Percentiles rank a stretch among this genome's conserved stretches.
Conservation (phyloP, 202 grass and related monocot species). For the Bolboschoenoplectus hybrid region DNA sequence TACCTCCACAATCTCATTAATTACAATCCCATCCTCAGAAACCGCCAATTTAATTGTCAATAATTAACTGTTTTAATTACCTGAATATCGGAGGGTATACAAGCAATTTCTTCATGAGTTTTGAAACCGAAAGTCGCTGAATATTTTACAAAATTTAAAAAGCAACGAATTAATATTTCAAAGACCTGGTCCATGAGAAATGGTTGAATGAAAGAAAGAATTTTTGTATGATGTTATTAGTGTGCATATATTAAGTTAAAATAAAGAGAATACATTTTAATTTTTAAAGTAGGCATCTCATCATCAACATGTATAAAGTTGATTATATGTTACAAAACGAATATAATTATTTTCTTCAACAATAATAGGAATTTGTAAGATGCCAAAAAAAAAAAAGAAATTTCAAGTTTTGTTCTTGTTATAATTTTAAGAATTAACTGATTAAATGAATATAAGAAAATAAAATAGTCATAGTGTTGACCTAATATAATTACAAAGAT, state of each 20-base stretch:
- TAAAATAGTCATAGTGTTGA: not conserved
- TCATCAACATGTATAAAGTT: not conserved
- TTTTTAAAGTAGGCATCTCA: not conserved
- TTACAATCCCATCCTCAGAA: not conserved
- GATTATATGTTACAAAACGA: not conserved
- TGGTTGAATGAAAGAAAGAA: not conserved
- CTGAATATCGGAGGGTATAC: not conserved
- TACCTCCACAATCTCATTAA: not conserved
- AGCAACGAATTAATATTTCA: conserved; percentile 5
- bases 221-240: not conserved
- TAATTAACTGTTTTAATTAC: not conserved
- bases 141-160: not conserved
- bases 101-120: not conserved
- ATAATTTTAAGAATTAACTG: not conserved
- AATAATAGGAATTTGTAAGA: not conserved
- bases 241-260: not conserved
- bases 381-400: not conserved
- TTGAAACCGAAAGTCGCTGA: too few relatives aligned
- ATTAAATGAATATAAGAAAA: not conserved
- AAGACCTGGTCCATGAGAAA: not conserved
- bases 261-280: not conserved
- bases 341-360: not conserved
- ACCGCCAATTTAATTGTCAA: conserved; percentile 7
- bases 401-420: not conserved
- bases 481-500: too few relatives aligned